These are phyloP conservation scores for Suhomyces chickasaworum DNA, from an alignment of 1,139 yeast genomes.

Conservation along the genomic window DNA sequence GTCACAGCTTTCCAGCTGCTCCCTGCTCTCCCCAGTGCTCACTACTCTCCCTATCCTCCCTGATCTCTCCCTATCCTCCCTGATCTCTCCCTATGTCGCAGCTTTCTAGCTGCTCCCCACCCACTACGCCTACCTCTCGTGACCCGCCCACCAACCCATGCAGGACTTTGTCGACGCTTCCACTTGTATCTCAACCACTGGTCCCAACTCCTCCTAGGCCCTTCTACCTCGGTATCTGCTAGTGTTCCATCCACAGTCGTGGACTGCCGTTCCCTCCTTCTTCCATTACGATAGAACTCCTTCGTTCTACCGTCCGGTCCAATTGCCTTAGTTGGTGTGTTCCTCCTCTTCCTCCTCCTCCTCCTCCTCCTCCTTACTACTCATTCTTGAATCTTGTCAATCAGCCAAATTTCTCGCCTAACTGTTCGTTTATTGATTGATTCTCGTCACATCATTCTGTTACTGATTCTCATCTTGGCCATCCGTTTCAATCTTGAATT, in stretches of 20 bases:
- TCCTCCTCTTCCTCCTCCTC: background rate
- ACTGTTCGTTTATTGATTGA: background rate
- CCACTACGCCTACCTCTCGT: background rate
- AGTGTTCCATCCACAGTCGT: conserved; percentile 1
- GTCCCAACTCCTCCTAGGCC: background rate
- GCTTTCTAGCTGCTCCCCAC: background rate
- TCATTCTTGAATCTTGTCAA: background rate
- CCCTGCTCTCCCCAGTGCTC: background rate
- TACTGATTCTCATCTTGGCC: no score
- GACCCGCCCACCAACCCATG: conserved; percentile 1
- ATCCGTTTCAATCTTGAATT: no score
- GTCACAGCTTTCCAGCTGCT: no score
- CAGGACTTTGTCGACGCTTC: conserved; percentile 3
- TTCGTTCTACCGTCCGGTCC: background rate
- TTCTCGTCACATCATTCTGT: no score
- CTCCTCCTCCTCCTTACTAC: background rate
- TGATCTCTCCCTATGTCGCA: background rate
- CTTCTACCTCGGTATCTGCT: background rate
- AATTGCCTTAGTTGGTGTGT: background rate
- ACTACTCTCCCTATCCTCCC: background rate
- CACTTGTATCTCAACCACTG: background rate
- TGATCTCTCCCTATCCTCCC: background rate
- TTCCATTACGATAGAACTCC: background rate
- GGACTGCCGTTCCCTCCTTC: conserved; percentile 2
- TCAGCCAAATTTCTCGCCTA: background rate